Conservation (phyloP, 148 eudicot genomes). For the Chenopodium quinoa region DNA sequence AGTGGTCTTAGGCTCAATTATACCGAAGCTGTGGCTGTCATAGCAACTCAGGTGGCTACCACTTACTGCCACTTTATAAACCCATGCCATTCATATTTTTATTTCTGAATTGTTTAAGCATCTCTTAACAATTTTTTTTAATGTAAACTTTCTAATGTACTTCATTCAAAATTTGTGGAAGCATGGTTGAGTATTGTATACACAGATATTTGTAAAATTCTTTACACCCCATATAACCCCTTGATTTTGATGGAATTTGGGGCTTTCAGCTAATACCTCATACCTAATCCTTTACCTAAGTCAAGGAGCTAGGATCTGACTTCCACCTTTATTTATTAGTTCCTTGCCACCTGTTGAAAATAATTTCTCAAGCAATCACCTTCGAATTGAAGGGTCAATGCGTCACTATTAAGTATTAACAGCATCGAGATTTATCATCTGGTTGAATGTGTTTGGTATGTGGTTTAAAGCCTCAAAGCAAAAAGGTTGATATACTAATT, state of each 20-base stretch:
- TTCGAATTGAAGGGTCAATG: background rate
- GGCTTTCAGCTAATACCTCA: background rate
- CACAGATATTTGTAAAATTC: background rate
- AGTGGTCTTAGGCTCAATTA: conserved; percentile 79
- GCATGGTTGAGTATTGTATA: background rate
- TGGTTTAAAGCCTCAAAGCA: background rate
- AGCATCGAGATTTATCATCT: background rate
- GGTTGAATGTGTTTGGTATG: background rate
- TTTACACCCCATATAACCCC: background rate
- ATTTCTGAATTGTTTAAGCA: background rate
- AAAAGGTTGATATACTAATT: background rate
- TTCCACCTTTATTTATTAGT: background rate
- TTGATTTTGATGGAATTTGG: background rate
- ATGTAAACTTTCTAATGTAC: background rate
- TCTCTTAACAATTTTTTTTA: background rate
- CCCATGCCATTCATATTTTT: background rate
- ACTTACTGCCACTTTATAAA: background rate
- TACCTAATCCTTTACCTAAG: background rate
- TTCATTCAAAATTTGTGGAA: background rate
- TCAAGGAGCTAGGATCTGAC: background rate
- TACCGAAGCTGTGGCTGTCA: conserved; percentile 85
- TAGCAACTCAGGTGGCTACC: conserved; percentile 71
- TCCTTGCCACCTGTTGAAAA: background rate
- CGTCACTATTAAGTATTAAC: background rate
- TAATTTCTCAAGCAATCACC: background rate